Conservation (phyloP, 768 basidiomycete genomes). For the Suillus weaverae region DNA sequence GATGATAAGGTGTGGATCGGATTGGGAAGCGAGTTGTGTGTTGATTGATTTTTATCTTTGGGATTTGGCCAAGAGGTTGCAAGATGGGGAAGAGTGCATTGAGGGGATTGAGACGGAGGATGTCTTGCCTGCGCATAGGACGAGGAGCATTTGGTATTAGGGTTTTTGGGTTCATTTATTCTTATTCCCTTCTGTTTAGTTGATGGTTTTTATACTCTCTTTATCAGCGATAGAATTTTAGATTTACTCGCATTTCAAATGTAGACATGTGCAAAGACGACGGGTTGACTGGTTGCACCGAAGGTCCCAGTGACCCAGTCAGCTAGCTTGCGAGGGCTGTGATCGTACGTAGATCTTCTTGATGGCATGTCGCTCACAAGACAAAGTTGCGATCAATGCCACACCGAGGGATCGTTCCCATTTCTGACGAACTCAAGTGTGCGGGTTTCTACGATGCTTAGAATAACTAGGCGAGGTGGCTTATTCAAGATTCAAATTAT, state of each 20-base stretch:
- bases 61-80: slow-evolving; percentile 81
- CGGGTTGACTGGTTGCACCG: neutral
- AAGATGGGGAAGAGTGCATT: slow-evolving; percentile 57
- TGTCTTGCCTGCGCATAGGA: slow-evolving; percentile 73
- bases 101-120: slow-evolving; percentile 56
- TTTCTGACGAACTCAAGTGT: neutral
- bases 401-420: neutral
- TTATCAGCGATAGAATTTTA: neutral
- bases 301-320: too few species aligned
- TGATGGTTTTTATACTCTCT: neutral
- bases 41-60: slow-evolving; percentile 90
- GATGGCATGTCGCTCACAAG: neutral
- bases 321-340: neutral
- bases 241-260: neutral
- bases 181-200: neutral
- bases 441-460: neutral
- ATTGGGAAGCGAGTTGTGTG: slow-evolving; percentile 60
- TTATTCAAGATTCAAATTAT: neutral
- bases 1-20: slow-evolving; percentile 36
- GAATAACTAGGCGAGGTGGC: neutral
- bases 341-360: neutral
- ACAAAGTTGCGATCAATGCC: neutral
- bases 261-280: neutral
- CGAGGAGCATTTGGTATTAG: slow-evolving; percentile 86
- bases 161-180: neutral